Evolutionary conservation across 2,329 filamentous ascomycete genomes (phyloP).

Genomic region (Monosporascus sp.): DNA sequence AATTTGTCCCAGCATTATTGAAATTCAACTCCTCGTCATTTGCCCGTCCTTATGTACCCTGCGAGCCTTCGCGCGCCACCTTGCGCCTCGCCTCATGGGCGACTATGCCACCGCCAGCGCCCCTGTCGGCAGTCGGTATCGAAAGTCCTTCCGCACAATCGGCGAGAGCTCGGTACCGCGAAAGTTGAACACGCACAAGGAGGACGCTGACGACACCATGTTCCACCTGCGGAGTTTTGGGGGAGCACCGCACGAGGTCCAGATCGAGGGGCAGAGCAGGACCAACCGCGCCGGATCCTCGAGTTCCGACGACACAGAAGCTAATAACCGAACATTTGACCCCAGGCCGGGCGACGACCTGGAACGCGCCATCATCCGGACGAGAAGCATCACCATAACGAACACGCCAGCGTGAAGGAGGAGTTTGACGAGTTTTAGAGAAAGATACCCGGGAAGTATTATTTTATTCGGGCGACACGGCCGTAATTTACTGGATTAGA

Average conservation of each 20-base stretch:
- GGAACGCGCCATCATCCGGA: neutral
- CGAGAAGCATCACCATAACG: neutral
- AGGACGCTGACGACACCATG: neutral
- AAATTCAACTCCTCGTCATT: neutral
- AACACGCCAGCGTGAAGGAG: neutral
- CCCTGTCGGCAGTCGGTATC: neutral
- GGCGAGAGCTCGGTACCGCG: neutral
- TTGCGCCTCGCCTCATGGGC: neutral
- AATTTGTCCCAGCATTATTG: neutral
- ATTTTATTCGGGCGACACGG: conserved; percentile 3
- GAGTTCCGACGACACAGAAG: neutral
- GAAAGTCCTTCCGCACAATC: neutral
- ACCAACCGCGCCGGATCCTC: neutral
- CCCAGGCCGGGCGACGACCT: neutral
- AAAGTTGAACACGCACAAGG: neutral
- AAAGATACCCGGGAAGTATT: neutral
- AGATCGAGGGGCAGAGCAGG: neutral
- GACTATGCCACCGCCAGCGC: neutral
- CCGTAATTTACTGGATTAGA: neutral
- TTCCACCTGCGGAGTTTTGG: neutral
- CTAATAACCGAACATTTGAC: neutral
- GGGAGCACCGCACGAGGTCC: neutral
- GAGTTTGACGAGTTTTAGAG: neutral
- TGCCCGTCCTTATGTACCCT: neutral
- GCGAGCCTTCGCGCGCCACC: neutral